phyloP scores from a whole-genome alignment of 495 filamentous ascomycete genomes.

The Penicillium parvum region DNA sequence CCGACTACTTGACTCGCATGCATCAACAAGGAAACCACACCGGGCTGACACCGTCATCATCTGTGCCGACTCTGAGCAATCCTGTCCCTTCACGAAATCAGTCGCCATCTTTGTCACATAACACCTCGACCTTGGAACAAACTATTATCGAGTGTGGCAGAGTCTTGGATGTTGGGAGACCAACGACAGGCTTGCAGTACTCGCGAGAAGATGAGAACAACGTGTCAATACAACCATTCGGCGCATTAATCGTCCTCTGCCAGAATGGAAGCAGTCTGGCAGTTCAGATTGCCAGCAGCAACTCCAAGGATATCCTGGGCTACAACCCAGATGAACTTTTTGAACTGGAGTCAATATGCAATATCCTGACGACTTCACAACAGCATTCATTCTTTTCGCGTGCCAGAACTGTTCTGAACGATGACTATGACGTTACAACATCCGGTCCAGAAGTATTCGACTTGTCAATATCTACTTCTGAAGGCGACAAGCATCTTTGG shows the following conservation, averaged over 20 bases:
- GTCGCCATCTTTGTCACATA: no score
- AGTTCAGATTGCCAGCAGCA: constrained; percentile 77
- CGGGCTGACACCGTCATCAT: neutral
- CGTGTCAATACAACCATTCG: constrained; percentile 75
- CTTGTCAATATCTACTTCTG: constrained; percentile 54
- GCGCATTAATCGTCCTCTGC: constrained; percentile 65
- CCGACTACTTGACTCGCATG: constrained; percentile 3
- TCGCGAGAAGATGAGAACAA: constrained; percentile 26
- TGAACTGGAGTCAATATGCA: constrained; percentile 61
- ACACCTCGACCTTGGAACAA: no score
- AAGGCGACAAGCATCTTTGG: constrained; percentile 61
- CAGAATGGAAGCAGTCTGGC: constrained; percentile 54
- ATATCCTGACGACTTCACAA: constrained; percentile 74
- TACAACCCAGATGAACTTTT: constrained; percentile 75
- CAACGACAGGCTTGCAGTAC: constrained; percentile 1
- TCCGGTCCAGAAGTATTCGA: constrained; percentile 83
- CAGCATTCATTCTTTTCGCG: constrained; percentile 71
- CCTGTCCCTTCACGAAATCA: no score
- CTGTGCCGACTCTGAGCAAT: neutral
- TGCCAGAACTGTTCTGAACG: constrained; percentile 67
- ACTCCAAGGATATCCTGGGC: constrained; percentile 68
- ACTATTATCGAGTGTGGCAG: constrained; percentile 6
- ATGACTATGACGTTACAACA: constrained; percentile 53
- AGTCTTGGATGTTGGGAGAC: constrained; percentile 5
- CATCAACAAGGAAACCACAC: neutral